Conservation (phyloP, 306 rosid species). For the apple (Malus domestica) region DNA sequence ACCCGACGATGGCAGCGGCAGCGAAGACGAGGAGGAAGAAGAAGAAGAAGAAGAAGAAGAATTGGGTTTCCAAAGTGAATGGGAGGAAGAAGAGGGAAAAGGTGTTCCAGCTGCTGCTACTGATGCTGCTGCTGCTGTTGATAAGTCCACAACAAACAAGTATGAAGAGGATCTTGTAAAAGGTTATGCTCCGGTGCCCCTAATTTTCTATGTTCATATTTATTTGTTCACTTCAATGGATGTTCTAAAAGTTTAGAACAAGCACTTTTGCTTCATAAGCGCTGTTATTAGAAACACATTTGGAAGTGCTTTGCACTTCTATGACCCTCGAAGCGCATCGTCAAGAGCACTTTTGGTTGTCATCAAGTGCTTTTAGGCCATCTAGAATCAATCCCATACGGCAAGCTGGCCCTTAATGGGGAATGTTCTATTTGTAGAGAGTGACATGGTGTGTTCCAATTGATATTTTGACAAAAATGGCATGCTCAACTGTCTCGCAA, state of each 20-base stretch:
- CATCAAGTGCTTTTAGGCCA: no score
- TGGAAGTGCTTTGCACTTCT: no score
- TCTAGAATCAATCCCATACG: no score
- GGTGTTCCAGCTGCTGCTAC: constrained; percentile 11
- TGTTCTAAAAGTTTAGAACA: neutral
- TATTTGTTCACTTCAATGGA: neutral
- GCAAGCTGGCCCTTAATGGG: neutral
- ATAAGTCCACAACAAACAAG: constrained; percentile 25
- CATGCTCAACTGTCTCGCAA: neutral
- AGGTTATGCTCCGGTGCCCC: constrained; percentile 15
- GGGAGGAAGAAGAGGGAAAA: constrained; percentile 49
- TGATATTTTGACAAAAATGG: neutral
- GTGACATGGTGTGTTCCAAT: neutral
- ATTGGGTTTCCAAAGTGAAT: constrained; percentile 41
- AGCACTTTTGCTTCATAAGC: no score
- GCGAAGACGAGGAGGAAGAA: constrained; percentile 42
- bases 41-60: constrained; percentile 43
- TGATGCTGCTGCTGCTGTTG: constrained; percentile 15
- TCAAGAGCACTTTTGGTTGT: no score
- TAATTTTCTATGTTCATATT: neutral
- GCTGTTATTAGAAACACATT: no score
- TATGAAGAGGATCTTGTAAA: constrained; percentile 46
- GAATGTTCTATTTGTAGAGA: neutral
- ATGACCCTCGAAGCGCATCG: no score
- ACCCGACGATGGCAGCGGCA: constrained; percentile 60